Evolutionary conservation across 2,329 filamentous ascomycete genomes (phyloP).

Genomic region (Venturia nashicola): DNA sequence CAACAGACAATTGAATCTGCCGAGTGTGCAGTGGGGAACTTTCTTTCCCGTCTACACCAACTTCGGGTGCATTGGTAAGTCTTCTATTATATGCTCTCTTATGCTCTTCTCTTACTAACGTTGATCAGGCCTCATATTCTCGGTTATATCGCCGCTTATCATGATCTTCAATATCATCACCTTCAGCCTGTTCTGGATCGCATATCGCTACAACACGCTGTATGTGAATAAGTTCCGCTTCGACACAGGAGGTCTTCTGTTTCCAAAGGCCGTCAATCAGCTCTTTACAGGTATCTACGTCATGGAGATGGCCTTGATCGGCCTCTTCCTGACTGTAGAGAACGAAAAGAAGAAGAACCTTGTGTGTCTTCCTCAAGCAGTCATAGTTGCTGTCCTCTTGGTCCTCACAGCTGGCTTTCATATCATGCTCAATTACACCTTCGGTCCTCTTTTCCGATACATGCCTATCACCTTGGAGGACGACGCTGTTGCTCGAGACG

Average conservation of each 20-base stretch:
- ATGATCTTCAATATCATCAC: constrained; percentile 88
- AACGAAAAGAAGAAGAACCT: constrained; percentile 40
- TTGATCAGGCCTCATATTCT: constrained; percentile 48
- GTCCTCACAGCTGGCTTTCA: constrained; percentile 68
- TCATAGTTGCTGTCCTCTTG: constrained; percentile 69
- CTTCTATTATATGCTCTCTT: constrained; percentile 25
- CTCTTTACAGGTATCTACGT: constrained; percentile 91
- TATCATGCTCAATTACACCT: constrained; percentile 66
- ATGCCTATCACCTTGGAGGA: constrained; percentile 93
- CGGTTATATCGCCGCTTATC: constrained; percentile 78
- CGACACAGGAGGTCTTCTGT: constrained; percentile 86
- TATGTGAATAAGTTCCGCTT: constrained; percentile 84
- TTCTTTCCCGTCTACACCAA: constrained; percentile 94
- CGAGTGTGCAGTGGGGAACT: constrained; percentile 73
- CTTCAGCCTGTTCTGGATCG: constrained; percentile 83
- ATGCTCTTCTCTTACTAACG: background rate
- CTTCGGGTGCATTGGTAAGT: constrained; percentile 21
- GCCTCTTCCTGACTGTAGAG: constrained; percentile 70
- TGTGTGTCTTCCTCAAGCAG: constrained; percentile 62
- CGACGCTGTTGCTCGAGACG: constrained; percentile 81
- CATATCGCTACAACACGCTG: constrained; percentile 91
- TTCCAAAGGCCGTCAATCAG: constrained; percentile 87
- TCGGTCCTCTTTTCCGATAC: constrained; percentile 75
- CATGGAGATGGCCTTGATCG: constrained; percentile 83
- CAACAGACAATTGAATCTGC: constrained; percentile 66